phyloP scores from a whole-genome alignment of 768 basidiomycete genomes.

The Lentinula boryana region DNA sequence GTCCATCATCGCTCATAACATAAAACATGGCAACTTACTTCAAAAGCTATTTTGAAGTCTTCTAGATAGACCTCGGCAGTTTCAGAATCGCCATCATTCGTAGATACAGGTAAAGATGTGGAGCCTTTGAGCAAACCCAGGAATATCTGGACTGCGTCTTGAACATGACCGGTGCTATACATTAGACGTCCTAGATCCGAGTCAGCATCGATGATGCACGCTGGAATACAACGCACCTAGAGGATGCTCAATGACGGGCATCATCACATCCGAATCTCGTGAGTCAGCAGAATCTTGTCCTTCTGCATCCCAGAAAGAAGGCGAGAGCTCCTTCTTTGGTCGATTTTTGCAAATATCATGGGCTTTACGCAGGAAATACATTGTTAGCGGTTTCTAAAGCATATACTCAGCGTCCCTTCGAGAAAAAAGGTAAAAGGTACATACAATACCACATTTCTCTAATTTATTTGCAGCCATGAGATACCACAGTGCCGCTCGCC shows the following conservation, averaged over 20 bases:
- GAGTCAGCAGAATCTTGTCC: conserved; percentile 28
- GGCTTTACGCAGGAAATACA: conserved; percentile 73
- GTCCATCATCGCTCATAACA: not conserved
- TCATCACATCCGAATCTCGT: conserved; percentile 50
- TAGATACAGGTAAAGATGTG: conserved; percentile 8
- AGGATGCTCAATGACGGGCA: conserved; percentile 74
- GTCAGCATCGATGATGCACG: not conserved
- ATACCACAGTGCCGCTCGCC: conserved; percentile 78
- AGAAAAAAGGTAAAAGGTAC: conserved; percentile 19
- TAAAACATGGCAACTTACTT: conserved; percentile 38
- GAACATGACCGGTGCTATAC: conserved; percentile 85
- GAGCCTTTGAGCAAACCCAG: conserved; percentile 60
- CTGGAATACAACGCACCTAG: conserved; percentile 41
- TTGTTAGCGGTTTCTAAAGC: conserved; percentile 74
- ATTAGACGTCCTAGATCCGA: conserved; percentile 58
- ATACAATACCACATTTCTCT: conserved; percentile 80
- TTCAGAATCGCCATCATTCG: conserved; percentile 20
- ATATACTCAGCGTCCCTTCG: not conserved
- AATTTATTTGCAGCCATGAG: conserved; percentile 67
- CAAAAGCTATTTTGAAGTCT: conserved; percentile 84
- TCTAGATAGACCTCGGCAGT: conserved; percentile 73
- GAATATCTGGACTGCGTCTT: conserved; percentile 73
- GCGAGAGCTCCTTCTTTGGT: conserved; percentile 58
- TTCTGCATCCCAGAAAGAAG: conserved; percentile 78
- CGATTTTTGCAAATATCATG: conserved; percentile 52